Conservation (phyloP, 2,329 filamentous ascomycete genomes). For the Sporothrix protearum region DNA sequence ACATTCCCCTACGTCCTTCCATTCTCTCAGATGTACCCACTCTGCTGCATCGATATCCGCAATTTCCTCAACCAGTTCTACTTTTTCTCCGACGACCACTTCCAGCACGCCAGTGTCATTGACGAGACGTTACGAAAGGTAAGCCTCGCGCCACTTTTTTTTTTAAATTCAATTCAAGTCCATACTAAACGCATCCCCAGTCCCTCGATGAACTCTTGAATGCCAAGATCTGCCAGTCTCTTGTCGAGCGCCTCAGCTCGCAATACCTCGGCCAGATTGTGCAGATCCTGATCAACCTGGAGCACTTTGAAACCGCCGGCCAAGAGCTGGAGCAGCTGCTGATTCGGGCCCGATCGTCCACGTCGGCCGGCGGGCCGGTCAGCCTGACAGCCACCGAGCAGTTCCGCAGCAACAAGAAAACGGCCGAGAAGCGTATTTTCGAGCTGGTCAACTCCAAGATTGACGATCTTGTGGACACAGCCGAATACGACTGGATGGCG, state of each 20-base stretch:
- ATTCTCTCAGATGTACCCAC: slow-evolving; percentile 97
- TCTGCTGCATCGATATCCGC: slow-evolving; percentile 96
- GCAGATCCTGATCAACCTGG: slow-evolving; percentile 94
- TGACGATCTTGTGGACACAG: slow-evolving; percentile 92
- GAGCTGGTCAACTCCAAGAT: slow-evolving; percentile 99
- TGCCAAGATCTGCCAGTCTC: slow-evolving; percentile 82
- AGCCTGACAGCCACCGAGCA: slow-evolving; percentile 77
- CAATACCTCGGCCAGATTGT: slow-evolving; percentile 98
- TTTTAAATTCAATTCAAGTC: not conserved
- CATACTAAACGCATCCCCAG: not conserved
- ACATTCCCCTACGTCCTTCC: slow-evolving; percentile 92
- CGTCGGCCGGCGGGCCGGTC: slow-evolving; percentile 74
- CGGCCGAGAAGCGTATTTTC: slow-evolving; percentile 94
- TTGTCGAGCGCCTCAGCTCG: slow-evolving; percentile 82
- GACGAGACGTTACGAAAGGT: slow-evolving; percentile 84
- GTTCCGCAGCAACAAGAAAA: slow-evolving; percentile 89
- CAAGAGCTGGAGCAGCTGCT: slow-evolving; percentile 83
- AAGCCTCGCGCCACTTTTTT: slow-evolving; percentile 24
- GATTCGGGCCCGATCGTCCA: slow-evolving; percentile 77
- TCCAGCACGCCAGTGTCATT: slow-evolving; percentile 83
- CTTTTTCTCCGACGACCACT: slow-evolving; percentile 94
- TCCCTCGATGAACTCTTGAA: slow-evolving; percentile 93
- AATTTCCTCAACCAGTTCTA: slow-evolving; percentile 99
- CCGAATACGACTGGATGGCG: slow-evolving; percentile 84
- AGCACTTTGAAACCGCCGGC: slow-evolving; percentile 94